phyloP scores from a whole-genome alignment of 495 filamentous ascomycete species.

The Neurospora sp. region DNA sequence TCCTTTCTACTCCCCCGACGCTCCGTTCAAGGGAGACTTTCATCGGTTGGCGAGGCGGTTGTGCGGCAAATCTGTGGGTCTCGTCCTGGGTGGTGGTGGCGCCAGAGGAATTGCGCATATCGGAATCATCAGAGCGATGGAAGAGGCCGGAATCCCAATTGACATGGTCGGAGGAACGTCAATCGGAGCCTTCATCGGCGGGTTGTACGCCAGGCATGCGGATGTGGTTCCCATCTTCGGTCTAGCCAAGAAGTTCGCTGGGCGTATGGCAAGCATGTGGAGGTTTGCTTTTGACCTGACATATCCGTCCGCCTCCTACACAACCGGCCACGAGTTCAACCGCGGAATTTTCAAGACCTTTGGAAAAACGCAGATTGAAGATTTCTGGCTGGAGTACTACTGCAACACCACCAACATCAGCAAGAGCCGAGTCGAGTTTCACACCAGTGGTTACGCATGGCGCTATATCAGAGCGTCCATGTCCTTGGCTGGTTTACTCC shows the following conservation, averaged over 20 bases:
- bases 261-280: slow-evolving; percentile 96
- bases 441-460: slow-evolving; percentile 94
- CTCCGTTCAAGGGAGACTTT: slow-evolving; percentile 92
- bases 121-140: slow-evolving; percentile 86
- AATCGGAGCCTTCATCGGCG: slow-evolving; percentile 95
- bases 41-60: slow-evolving; percentile 84
- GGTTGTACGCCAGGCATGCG: slow-evolving; percentile 88
- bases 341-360: slow-evolving; percentile 98
- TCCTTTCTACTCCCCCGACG: slow-evolving; percentile 81
- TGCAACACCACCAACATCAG: slow-evolving; percentile 98
- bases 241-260: slow-evolving; percentile 90
- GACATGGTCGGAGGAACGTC: slow-evolving; percentile 95
- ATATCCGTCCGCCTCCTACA: slow-evolving; percentile 91
- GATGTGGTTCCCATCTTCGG: slow-evolving; percentile 96
- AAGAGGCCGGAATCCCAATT: slow-evolving; percentile 93
- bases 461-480: slow-evolving; percentile 92
- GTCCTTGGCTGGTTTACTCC: slow-evolving; percentile 85
- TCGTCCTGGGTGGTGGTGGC: slow-evolving; percentile 89
- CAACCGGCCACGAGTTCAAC: slow-evolving; percentile 97
- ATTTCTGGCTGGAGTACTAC: slow-evolving; percentile 98
- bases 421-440: slow-evolving; percentile 78
- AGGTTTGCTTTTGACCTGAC: slow-evolving; percentile 91
- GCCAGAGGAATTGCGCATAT: slow-evolving; percentile 86
- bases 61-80: slow-evolving; percentile 87
- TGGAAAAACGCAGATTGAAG: slow-evolving; percentile 91